Percentiles rank a stretch among this genome's conserved stretches.
Conservation (phyloP, 177 flowering plant genomes). For the Tripterygium wilfordii region DNA sequence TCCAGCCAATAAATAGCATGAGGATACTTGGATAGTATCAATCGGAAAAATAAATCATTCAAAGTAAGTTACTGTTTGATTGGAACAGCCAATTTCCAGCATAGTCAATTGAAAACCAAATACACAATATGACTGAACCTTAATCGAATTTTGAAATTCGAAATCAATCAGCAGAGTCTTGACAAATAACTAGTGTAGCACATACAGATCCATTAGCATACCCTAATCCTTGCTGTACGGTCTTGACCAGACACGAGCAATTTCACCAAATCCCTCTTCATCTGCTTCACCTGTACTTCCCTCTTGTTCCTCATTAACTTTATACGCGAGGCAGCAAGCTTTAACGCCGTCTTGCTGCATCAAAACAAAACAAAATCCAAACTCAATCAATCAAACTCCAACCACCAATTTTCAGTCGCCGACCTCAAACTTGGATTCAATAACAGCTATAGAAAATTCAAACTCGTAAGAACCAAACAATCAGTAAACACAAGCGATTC, state of each 20-base stretch:
- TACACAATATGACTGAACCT: too few relatives aligned
- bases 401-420: too few relatives aligned
- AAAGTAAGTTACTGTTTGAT: too few relatives aligned
- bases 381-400: slow-evolving; percentile 3
- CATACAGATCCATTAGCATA: slow-evolving; percentile 8
- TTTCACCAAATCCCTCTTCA: slow-evolving; percentile 80
- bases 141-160: too few relatives aligned
- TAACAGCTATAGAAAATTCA: not conserved
- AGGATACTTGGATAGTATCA: too few relatives aligned
- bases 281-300: slow-evolving; percentile 50
- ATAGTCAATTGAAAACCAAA: too few relatives aligned
- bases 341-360: slow-evolving; percentile 87
- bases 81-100: too few relatives aligned
- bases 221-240: slow-evolving; percentile 82
- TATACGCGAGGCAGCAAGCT: slow-evolving; percentile 63
- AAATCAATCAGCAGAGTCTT: too few relatives aligned
- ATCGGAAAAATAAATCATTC: too few relatives aligned
- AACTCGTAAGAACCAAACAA: not conserved
- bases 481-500: too few relatives aligned
- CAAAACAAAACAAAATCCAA: slow-evolving; percentile 12
- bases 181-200: too few relatives aligned
- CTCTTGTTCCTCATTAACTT: slow-evolving; percentile 92
- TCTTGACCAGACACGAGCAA: slow-evolving; percentile 80
- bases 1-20: too few relatives aligned
- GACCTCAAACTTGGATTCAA: not conserved